These are phyloP conservation scores for Chrysanthemum seticuspe DNA, from an alignment of 129 eudicot genomes.

Conservation along the genomic window DNA sequence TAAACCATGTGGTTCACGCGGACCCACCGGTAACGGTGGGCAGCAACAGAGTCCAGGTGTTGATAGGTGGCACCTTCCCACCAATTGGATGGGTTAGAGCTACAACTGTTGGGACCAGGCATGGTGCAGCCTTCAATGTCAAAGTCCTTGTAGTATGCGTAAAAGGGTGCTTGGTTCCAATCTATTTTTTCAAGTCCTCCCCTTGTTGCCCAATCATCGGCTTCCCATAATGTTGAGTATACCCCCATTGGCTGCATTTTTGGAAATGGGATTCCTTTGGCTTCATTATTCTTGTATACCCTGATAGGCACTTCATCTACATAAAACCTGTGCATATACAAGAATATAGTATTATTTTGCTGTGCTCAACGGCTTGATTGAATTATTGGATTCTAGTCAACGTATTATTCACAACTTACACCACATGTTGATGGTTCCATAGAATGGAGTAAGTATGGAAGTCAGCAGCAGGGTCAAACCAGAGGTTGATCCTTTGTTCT, in stretches of 20 bases:
- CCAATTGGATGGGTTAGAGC: slow-evolving; percentile 66
- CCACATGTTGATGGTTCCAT: slow-evolving; percentile 80
- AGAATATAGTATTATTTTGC: not conserved
- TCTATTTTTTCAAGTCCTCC: slow-evolving; percentile 91
- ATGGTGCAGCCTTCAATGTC: slow-evolving; percentile 85
- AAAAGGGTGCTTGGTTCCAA: slow-evolving; percentile 94
- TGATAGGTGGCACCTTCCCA: slow-evolving; percentile 80
- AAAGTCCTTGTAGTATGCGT: slow-evolving; percentile 87
- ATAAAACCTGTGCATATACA: slow-evolving; percentile 48
- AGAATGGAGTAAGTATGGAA: slow-evolving; percentile 73
- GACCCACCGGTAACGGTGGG: slow-evolving; percentile 72
- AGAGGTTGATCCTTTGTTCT: slow-evolving; percentile 88
- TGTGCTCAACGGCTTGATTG: not conserved
- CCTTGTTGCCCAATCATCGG: slow-evolving; percentile 97
- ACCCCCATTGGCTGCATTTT: slow-evolving; percentile 89
- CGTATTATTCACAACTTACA: slow-evolving; percentile 47
- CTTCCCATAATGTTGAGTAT: slow-evolving; percentile 93
- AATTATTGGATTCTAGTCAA: not conserved
- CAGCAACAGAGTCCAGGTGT: slow-evolving; percentile 54
- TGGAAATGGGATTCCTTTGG: slow-evolving; percentile 73
- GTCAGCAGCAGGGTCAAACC: slow-evolving; percentile 88
- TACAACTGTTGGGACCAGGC: slow-evolving; percentile 70
- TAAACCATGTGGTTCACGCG: slow-evolving; percentile 84
- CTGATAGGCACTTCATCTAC: slow-evolving; percentile 87
- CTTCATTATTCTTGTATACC: slow-evolving; percentile 88